phyloP scores from a whole-genome alignment of 2,329 filamentous ascomycete genomes.

The Claviceps pazoutovae region DNA sequence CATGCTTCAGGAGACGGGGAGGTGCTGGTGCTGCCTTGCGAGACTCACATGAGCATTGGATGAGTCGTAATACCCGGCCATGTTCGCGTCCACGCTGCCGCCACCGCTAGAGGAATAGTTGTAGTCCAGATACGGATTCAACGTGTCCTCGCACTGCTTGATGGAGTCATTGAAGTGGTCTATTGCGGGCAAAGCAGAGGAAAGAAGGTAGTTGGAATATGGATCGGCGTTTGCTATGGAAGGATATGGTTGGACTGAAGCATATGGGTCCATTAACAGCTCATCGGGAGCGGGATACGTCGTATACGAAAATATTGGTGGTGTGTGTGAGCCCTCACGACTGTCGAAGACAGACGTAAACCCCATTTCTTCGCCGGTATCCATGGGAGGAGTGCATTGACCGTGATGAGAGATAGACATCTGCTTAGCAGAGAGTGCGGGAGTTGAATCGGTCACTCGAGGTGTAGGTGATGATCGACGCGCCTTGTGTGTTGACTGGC shows the following conservation, averaged over 20 bases:
- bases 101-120: slow-evolving; percentile 51
- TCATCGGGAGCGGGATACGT: slow-evolving; percentile 55
- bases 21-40: slow-evolving; percentile 23
- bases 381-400: slow-evolving; percentile 49
- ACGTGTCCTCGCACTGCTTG: slow-evolving; percentile 38
- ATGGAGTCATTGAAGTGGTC: slow-evolving; percentile 45
- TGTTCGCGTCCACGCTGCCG: slow-evolving; percentile 50
- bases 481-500: slow-evolving; percentile 13
- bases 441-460: background rate
- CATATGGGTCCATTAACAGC: slow-evolving; percentile 46
- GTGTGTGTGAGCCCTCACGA: slow-evolving; percentile 56
- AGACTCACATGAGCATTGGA: slow-evolving; percentile 63
- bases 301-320: slow-evolving; percentile 53
- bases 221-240: slow-evolving; percentile 35
- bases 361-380: slow-evolving; percentile 49
- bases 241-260: slow-evolving; percentile 37
- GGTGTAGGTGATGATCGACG: slow-evolving; percentile 14
- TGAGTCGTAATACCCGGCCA: slow-evolving; percentile 48
- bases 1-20: slow-evolving; percentile 26
- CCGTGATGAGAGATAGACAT: slow-evolving; percentile 26
- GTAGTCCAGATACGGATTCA: slow-evolving; percentile 56
- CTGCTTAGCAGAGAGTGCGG: slow-evolving; percentile 20
- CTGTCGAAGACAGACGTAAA: slow-evolving; percentile 46
- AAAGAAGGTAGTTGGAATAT: slow-evolving; percentile 45
- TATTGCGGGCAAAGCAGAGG: slow-evolving; percentile 51